phyloP scores from a whole-genome alignment of 768 basidiomycete genomes.

The Ephemerocybe angulata region DNA sequence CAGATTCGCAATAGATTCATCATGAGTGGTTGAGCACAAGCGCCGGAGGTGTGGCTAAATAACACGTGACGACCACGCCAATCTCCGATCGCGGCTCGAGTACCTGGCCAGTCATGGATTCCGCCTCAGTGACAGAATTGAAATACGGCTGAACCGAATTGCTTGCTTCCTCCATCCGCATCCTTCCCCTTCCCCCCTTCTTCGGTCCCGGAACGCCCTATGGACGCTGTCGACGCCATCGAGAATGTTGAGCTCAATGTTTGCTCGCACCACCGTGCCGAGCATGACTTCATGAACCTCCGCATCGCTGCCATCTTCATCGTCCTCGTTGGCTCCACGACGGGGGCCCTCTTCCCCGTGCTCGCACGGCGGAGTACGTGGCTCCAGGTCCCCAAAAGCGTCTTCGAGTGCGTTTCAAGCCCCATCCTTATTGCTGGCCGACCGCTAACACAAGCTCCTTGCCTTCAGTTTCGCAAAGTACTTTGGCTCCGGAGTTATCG shows the following conservation, averaged over 20 bases:
- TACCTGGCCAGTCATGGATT: slow-evolving; percentile 31
- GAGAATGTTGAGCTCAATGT: neutral
- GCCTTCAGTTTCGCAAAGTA: slow-evolving; percentile 72
- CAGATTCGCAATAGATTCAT: no score
- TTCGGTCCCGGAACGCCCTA: neutral
- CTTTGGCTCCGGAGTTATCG: slow-evolving; percentile 88
- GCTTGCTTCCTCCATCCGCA: neutral
- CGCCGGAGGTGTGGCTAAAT: no score
- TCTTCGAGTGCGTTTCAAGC: slow-evolving; percentile 63
- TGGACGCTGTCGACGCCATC: neutral
- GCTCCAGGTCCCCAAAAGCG: slow-evolving; percentile 52
- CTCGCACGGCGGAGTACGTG: slow-evolving; percentile 49
- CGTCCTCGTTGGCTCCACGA: slow-evolving; percentile 55
- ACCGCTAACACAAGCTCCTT: slow-evolving; percentile 10
- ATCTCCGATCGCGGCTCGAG: slow-evolving; percentile 19
- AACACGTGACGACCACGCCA: no score
- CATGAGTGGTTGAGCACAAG: no score
- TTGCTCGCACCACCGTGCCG: neutral
- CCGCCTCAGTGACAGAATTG: slow-evolving; percentile 42
- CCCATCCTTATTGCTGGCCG: neutral
- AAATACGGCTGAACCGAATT: slow-evolving; percentile 47
- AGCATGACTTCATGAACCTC: slow-evolving; percentile 32
- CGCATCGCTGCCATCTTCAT: slow-evolving; percentile 75
- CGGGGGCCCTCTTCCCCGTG: slow-evolving; percentile 71
- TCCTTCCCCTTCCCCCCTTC: neutral